Evolutionary conservation across 75 land plant species (phyloP).

Genomic region (Ceratopteris richardii): DNA sequence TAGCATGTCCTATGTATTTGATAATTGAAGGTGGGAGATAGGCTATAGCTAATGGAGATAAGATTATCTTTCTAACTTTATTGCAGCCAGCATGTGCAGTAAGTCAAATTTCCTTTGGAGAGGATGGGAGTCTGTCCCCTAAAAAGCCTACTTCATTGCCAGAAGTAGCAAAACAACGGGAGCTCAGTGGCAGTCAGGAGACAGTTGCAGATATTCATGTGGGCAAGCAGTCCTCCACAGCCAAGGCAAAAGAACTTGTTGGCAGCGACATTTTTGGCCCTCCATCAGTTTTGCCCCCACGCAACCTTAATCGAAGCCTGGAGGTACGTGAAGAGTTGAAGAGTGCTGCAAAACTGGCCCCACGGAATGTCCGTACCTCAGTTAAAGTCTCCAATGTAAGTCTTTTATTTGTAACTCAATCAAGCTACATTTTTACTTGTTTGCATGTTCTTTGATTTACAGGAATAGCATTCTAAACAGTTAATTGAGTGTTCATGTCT

Average conservation of each 20-base stretch:
- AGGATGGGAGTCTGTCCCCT: conserved; percentile 32
- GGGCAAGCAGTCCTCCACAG: conserved; percentile 24
- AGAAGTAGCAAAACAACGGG: conserved; percentile 45
- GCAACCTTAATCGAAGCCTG: conserved; percentile 15
- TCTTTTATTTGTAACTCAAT: too few species aligned
- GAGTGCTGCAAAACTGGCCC: conserved; percentile 29
- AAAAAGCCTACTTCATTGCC: conserved; percentile 41
- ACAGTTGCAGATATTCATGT: conserved; percentile 19
- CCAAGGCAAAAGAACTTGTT: conserved; percentile 43
- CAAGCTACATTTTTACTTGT: too few species aligned
- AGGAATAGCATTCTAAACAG: neutral
- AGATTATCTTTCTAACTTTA: too few species aligned
- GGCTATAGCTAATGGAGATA: too few species aligned
- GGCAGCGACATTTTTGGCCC: conserved; percentile 45
- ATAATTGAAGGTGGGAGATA: too few species aligned
- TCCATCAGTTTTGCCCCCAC: conserved; percentile 33
- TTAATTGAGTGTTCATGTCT: neutral
- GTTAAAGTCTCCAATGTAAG: conserved; percentile 87
- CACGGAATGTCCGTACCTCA: conserved; percentile 56
- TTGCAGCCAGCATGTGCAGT: conserved; percentile 38
- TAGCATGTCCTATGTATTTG: too few species aligned
- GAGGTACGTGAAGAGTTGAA: conserved; percentile 28
- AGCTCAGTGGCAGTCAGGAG: conserved; percentile 41
- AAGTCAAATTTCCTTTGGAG: conserved; percentile 38
- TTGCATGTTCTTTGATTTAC: neutral